Evolutionary conservation across 352 stramenopile species (phyloP).

Genomic region (Globisporangium apiculatum): DNA sequence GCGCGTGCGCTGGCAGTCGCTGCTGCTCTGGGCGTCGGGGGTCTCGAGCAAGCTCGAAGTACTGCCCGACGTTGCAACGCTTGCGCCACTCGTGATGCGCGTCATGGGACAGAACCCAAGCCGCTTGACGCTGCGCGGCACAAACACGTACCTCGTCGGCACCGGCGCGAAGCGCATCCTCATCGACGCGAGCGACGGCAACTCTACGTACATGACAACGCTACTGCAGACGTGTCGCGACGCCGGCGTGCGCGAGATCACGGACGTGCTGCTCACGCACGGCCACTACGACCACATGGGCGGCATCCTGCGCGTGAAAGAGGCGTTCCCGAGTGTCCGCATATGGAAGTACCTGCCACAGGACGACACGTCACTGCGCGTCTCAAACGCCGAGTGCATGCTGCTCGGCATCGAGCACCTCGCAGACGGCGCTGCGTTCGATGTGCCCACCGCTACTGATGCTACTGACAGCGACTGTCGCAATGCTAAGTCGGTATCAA

Average conservation of each 20-base stretch:
- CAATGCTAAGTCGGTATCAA: background rate
- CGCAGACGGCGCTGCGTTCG: constrained; percentile 33
- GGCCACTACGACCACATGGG: constrained; percentile 87
- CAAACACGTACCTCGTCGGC: constrained; percentile 89
- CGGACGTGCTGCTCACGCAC: constrained; percentile 85
- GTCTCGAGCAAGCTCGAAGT: constrained; percentile 31
- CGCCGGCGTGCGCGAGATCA: constrained; percentile 43
- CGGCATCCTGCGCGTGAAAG: constrained; percentile 52
- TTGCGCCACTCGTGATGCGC: constrained; percentile 52
- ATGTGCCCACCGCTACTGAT: constrained; percentile 8
- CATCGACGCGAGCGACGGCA: constrained; percentile 78
- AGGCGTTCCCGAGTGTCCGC: constrained; percentile 39
- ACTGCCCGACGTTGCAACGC: constrained; percentile 29
- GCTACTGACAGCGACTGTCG: background rate
- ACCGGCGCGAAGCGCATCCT: constrained; percentile 47
- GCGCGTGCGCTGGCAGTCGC: constrained; percentile 31
- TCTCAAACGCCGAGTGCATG: constrained; percentile 44
- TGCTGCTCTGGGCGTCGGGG: constrained; percentile 32
- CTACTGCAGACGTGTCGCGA: constrained; percentile 35
- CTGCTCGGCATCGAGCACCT: constrained; percentile 35
- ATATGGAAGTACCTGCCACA: constrained; percentile 69
- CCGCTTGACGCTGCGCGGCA: constrained; percentile 84
- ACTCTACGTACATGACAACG: constrained; percentile 33
- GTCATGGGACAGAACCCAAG: constrained; percentile 83
- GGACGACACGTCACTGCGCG: constrained; percentile 26